Evolutionary conservation across 2,329 filamentous ascomycete genomes (phyloP), one percentile per base, ranked within the genome.

Genomic region (Alternaria angustiovoidea): DNA sequence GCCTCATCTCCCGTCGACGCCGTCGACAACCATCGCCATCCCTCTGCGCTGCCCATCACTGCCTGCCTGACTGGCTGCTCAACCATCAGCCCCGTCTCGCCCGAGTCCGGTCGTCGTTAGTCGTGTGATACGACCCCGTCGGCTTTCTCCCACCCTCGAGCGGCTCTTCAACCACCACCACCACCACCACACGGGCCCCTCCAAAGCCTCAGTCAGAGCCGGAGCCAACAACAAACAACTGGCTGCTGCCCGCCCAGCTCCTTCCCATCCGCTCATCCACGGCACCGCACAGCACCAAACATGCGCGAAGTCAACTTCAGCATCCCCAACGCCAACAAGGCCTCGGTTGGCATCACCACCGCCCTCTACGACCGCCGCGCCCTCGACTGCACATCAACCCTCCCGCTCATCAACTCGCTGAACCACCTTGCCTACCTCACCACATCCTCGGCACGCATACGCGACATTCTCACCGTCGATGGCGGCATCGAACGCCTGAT

Each of bases 301-400:
- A 99, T 99, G 95, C 92, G 95, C 84, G 95, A 99, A 88, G 94
- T 97, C 83, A 98, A 98, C 82, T 98, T 98, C 83, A 97, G 94
- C 83, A 97, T 98, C 79, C 94, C 95, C 55, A 97, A 95, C 86
- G 93, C 96, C 87, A 98, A 98, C 83, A 98, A 98, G 90, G 95
- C 95, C 75, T 97, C 94, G 60, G 94, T 97, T 76, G 94, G 94
- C 81, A 99, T 99, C 82, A 99, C 95, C 69, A 97, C 95, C 58
- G 96, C 95, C 78, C 88, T 99, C 64, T 99, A 99, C 81, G 95
- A 99, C 82, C 92, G 95, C 69, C 91, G 95, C 78, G 95, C 95
- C 51, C 91, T 99, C 74, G 95, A 99, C 80, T 99, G 95, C 84
- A 99, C 95, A 55, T 99, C 95, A 38, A 99, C 95, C 0, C 86